A percentile compares a stretch with the other conserved stretches of the same genome.
phyloP scores from a whole-genome alignment of 2,329 filamentous ascomycete genomes.

The Clonostachys solani region DNA sequence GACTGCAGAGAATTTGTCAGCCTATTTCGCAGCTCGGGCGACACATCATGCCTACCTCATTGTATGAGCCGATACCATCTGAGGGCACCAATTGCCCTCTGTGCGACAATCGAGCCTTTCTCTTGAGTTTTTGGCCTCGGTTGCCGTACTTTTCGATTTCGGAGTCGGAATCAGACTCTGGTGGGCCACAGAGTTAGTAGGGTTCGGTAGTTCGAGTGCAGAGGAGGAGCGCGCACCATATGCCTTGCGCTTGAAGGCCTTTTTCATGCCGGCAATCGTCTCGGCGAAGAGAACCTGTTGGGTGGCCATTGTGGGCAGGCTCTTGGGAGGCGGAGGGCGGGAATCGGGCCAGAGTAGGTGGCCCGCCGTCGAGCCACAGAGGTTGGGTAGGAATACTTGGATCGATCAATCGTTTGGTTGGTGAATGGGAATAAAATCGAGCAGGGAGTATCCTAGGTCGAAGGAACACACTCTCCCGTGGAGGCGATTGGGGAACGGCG shows the following conservation, averaged over 20 bases:
- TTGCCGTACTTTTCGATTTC: conserved; percentile 67
- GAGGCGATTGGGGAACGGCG: too few species aligned
- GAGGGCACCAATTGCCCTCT: conserved; percentile 65
- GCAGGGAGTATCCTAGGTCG: too few species aligned
- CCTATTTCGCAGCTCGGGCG: conserved; percentile 1
- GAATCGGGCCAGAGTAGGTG: not conserved
- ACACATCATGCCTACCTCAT: conserved; percentile 50
- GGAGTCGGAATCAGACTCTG: conserved; percentile 77
- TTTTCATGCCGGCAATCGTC: conserved; percentile 65
- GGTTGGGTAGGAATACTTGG: too few species aligned
- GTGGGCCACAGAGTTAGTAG: conserved; percentile 11
- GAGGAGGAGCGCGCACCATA: conserved; percentile 42
- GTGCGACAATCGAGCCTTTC: conserved; percentile 66
- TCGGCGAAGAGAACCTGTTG: conserved; percentile 62
- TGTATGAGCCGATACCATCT: conserved; percentile 64
- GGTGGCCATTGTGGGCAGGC: conserved; percentile 27
- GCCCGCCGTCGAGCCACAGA: too few species aligned
- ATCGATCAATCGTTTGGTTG: too few species aligned
- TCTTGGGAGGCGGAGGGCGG: not conserved
- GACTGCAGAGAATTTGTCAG: conserved; percentile 39
- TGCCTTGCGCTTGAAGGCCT: conserved; percentile 59
- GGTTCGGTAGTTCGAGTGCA: not conserved
- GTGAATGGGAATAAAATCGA: too few species aligned
- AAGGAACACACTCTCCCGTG: too few species aligned
- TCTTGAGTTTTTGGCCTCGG: conserved; percentile 76